Conservation (phyloP, 2,329 filamentous ascomycete species). For the Xylaria sp. region DNA sequence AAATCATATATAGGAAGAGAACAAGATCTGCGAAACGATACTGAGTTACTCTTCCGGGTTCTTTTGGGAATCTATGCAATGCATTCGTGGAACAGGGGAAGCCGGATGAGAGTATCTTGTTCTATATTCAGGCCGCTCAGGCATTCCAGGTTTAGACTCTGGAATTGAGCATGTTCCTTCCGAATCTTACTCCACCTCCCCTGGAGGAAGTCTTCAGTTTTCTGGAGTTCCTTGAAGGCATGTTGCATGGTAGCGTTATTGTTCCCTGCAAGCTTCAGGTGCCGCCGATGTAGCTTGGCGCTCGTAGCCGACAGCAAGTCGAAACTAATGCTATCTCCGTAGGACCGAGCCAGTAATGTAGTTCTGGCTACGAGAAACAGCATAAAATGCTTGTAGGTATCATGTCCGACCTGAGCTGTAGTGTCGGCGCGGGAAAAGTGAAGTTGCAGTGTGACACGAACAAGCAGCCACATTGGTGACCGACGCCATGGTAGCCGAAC, state of each 20-base stretch:
- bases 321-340: conserved; percentile 9
- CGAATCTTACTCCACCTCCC: too few relatives aligned
- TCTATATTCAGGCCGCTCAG: too few relatives aligned
- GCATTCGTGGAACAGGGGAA: too few relatives aligned
- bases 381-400: conserved; percentile 56
- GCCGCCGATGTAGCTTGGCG: conserved; percentile 47
- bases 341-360: conserved; percentile 34
- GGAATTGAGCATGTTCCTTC: too few relatives aligned
- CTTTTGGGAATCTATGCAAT: too few relatives aligned
- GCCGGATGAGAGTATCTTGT: too few relatives aligned
- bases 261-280: conserved; percentile 46
- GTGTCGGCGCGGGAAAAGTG: conserved; percentile 11
- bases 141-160: too few relatives aligned
- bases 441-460: conserved; percentile 55
- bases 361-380: conserved; percentile 45
- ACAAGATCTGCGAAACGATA: too few relatives aligned
- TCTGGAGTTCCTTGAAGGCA: conserved; percentile 61
- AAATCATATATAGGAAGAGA: too few relatives aligned
- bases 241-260: conserved; percentile 61
- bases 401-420: neutral
- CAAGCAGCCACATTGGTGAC: conserved; percentile 55
- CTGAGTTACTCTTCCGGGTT: too few relatives aligned
- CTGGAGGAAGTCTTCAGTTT: too few relatives aligned
- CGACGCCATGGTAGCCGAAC: conserved; percentile 38
- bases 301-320: conserved; percentile 44